phyloP scores from a whole-genome alignment of 2,329 filamentous ascomycete species.

The Hirsutella thompsonii region DNA sequence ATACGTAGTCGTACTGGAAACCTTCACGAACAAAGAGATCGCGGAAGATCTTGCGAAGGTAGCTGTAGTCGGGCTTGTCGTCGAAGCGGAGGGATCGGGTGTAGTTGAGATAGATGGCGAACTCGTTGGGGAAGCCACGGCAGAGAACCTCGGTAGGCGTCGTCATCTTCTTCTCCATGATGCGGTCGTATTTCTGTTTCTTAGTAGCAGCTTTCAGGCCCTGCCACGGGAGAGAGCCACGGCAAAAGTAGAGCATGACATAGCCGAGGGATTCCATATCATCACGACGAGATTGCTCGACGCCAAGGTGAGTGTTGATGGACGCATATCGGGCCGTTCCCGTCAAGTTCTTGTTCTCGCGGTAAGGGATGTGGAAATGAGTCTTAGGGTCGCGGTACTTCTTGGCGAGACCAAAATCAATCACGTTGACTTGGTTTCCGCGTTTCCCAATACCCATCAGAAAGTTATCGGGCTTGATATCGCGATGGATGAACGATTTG shows the following conservation, averaged over 20 bases:
- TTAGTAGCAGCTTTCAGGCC: slow-evolving; percentile 96
- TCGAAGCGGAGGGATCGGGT: slow-evolving; percentile 97
- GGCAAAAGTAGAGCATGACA: slow-evolving; percentile 99
- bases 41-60: slow-evolving; percentile 99
- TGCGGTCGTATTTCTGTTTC: slow-evolving; percentile 99
- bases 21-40: slow-evolving; percentile 97
- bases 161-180: slow-evolving; percentile 99
- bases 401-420: slow-evolving; percentile 98
- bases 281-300: slow-evolving; percentile 97
- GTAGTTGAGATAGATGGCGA: slow-evolving; percentile 99
- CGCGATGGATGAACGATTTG: slow-evolving; percentile 98
- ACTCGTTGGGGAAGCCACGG: slow-evolving; percentile 98
- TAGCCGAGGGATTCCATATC: slow-evolving; percentile 99
- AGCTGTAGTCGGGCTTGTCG: slow-evolving; percentile 99
- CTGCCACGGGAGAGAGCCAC: slow-evolving; percentile 97
- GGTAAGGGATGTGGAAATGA: slow-evolving; percentile 98
- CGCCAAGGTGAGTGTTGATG: slow-evolving; percentile 97
- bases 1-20: slow-evolving; percentile 99
- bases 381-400: slow-evolving; percentile 99
- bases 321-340: slow-evolving; percentile 96
- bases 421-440: slow-evolving; percentile 98
- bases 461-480: slow-evolving; percentile 99
- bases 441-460: slow-evolving; percentile 98
- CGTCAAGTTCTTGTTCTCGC: slow-evolving; percentile 99
- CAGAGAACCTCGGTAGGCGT: slow-evolving; percentile 97